These are phyloP conservation scores for Monosiga brevicollis DNA, from an alignment of 78 protist species.

Conservation along the genomic window DNA sequence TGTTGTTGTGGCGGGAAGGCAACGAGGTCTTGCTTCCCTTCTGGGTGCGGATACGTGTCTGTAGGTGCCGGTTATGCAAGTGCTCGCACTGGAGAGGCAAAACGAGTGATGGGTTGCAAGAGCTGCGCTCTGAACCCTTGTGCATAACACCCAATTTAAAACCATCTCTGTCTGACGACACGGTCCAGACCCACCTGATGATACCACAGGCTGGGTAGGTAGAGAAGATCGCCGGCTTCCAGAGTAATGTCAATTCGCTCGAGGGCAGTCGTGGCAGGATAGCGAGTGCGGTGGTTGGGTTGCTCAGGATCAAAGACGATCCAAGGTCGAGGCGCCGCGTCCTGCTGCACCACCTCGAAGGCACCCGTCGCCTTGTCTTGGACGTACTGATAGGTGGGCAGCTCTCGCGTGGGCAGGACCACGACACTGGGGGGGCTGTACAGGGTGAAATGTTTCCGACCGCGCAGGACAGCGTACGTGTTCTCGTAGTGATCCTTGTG, in stretches of 20 bases:
- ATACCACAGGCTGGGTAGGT: conserved; percentile 42
- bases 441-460: conserved; percentile 30
- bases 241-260: background rate
- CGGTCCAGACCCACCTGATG: too few relatives aligned
- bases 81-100: too few relatives aligned
- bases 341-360: background rate
- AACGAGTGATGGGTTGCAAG: too few relatives aligned
- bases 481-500: conserved; percentile 49
- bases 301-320: conserved; percentile 14
- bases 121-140: too few relatives aligned
- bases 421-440: conserved; percentile 19
- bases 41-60: too few relatives aligned
- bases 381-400: too few relatives aligned
- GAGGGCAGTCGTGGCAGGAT: background rate
- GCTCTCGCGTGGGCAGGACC: background rate
- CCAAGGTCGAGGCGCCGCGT: conserved; percentile 12
- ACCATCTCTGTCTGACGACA: too few relatives aligned
- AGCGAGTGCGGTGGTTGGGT: too few relatives aligned
- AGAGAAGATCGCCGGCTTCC: conserved; percentile 32
- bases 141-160: too few relatives aligned
- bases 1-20: too few relatives aligned
- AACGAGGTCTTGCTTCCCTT: too few relatives aligned
- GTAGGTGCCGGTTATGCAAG: too few relatives aligned
- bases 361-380: background rate
- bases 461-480: conserved; percentile 35